Conservation (phyloP, 2,329 filamentous ascomycete genomes). For the Hyphodiscus sp. region DNA sequence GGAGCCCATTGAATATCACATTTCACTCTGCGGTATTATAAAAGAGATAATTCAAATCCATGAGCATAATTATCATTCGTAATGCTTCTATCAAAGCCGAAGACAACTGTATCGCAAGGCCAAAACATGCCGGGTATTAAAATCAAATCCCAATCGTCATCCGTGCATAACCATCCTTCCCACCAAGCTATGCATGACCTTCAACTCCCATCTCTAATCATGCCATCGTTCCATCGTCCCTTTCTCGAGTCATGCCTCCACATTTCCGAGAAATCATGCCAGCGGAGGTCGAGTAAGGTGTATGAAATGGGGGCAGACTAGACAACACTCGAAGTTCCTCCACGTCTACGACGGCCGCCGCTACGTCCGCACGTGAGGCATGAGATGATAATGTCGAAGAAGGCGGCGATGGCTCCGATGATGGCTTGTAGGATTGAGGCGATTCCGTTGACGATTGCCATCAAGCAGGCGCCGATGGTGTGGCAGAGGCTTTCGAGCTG, state of each 20-base stretch:
- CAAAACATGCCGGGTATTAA: not conserved
- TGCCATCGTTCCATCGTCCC: not conserved
- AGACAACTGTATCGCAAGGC: not conserved
- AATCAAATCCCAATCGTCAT: not conserved
- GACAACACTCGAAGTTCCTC: constrained; percentile 18
- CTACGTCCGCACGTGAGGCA: constrained; percentile 32
- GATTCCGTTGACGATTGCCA: constrained; percentile 50
- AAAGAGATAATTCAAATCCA: not conserved
- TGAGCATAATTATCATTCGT: not conserved
- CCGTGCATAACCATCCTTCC: not conserved
- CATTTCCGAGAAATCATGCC: not conserved
- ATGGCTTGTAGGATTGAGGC: constrained; percentile 31
- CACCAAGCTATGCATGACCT: not conserved
- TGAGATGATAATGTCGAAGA: constrained; percentile 32
- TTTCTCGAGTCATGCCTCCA: too few relatives aligned
- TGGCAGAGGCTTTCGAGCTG: constrained; percentile 29
- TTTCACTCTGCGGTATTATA: not conserved
- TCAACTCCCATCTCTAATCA: too few relatives aligned
- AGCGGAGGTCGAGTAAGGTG: not conserved
- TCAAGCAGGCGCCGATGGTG: constrained; percentile 29
- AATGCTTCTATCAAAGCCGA: not conserved
- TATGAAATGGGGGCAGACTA: constrained; percentile 10
- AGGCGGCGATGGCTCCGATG: constrained; percentile 26
- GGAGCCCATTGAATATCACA: too few relatives aligned
- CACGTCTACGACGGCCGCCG: constrained; percentile 21